Evolutionary conservation across 306 rosid species (phyloP).

Genomic region (Pterocarpus macrocarpus): DNA sequence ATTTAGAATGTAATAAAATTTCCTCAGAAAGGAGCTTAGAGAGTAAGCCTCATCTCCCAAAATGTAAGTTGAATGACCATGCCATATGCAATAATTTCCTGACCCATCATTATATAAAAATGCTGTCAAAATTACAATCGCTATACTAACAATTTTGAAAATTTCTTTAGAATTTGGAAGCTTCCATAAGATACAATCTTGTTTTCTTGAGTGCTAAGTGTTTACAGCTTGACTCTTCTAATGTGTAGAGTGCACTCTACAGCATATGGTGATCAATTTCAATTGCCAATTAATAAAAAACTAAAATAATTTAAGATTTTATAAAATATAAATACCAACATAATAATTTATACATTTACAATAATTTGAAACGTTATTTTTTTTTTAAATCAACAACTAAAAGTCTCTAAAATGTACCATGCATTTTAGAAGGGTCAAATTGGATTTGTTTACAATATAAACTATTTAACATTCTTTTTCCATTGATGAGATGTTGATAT

Average conservation of each 20-base stretch:
- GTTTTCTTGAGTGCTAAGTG: not conserved
- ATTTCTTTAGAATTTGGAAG: slow-evolving; percentile 2
- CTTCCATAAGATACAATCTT: not conserved
- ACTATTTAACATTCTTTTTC: no score
- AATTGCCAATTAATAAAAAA: no score
- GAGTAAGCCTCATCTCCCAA: not conserved
- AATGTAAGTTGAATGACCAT: not conserved
- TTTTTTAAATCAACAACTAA: no score
- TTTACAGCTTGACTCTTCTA: not conserved
- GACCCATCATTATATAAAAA: not conserved
- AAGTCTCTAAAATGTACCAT: no score
- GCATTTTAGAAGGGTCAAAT: no score
- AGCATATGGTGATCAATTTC: no score
- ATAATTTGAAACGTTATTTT: no score
- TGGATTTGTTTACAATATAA: no score
- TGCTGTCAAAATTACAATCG: not conserved
- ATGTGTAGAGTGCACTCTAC: no score
- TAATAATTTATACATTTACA: no score
- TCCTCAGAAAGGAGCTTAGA: not conserved
- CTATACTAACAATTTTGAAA: not conserved
- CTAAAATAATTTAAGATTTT: no score
- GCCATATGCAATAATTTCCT: not conserved
- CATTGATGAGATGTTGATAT: not conserved
- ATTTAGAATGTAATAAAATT: not conserved
- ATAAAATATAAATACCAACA: no score